Evolutionary conservation across 176 grass and related monocot species (phyloP).

Genomic region (Carex pumila): DNA sequence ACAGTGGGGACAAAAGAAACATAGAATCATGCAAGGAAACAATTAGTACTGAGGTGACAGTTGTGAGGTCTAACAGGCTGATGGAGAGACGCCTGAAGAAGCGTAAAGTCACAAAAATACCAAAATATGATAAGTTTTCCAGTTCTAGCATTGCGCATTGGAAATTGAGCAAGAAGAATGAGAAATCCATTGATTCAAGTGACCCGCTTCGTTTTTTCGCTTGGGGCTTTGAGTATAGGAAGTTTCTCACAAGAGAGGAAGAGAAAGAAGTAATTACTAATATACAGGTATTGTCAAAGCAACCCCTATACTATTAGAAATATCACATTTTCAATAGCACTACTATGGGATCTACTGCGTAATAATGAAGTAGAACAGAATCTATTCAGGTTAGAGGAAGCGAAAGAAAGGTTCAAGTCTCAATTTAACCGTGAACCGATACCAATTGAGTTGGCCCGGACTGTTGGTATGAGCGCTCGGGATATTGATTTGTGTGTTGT

Average conservation of each 20-base stretch:
- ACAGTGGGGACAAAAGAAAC: background rate
- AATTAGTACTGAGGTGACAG: background rate
- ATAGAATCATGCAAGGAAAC: background rate
- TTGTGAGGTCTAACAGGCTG: constrained; percentile 17
- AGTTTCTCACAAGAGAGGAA: constrained; percentile 19
- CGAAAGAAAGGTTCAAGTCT: constrained; percentile 1
- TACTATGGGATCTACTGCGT: background rate
- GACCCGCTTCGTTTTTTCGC: constrained; percentile 17
- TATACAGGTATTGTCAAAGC: constrained; percentile 10
- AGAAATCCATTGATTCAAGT: background rate
- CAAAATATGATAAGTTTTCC: background rate
- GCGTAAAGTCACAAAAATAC: constrained; percentile 12
- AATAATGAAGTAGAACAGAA: background rate
- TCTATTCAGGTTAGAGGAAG: constrained; percentile 6
- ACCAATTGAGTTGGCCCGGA: background rate
- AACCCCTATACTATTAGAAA: background rate
- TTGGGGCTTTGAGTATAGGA: constrained; percentile 12
- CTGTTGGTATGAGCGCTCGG: background rate
- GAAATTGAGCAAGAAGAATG: background rate
- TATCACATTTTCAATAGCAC: background rate
- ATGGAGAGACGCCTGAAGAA: constrained; percentile 17
- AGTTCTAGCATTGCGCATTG: background rate
- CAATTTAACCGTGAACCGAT: constrained; percentile 11
- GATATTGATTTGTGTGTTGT: background rate
- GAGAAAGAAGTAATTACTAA: constrained; percentile 19